Conservation (phyloP, 805 yeast genomes). For the Blastobotrys peoriensis region DNA sequence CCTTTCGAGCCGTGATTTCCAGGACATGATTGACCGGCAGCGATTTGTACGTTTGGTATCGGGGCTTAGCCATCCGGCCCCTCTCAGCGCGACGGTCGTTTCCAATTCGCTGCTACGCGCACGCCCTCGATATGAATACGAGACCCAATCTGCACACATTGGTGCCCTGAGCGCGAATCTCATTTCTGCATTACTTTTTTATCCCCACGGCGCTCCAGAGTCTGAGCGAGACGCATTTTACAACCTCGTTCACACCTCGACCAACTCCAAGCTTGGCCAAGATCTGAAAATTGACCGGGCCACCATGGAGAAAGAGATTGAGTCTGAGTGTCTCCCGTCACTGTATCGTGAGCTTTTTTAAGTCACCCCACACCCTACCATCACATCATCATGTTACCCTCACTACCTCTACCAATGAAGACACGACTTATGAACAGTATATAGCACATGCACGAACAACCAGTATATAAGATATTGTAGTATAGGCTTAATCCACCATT, state of each 20-base stretch:
- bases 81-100: neutral
- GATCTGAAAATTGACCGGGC: neutral
- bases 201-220: neutral
- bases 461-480: too few relatives aligned
- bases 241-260: neutral
- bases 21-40: conserved; percentile 4
- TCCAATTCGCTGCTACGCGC: neutral
- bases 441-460: too few relatives aligned
- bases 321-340: neutral
- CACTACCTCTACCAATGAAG: too few relatives aligned
- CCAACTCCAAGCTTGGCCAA: neutral
- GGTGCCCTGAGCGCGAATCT: neutral
- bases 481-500: too few relatives aligned
- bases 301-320: neutral
- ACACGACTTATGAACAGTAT: too few relatives aligned
- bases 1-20: conserved; percentile 1
- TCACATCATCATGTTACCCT: too few relatives aligned
- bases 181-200: neutral
- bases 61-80: neutral
- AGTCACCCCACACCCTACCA: too few relatives aligned
- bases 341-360: too few relatives aligned
- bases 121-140: neutral
- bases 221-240: neutral
- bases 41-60: conserved; percentile 1
- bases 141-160: neutral